These are phyloP conservation scores for Chalciporus sp. DNA, from an alignment of 1,284 basidiomycete species.

Conservation along the genomic window DNA sequence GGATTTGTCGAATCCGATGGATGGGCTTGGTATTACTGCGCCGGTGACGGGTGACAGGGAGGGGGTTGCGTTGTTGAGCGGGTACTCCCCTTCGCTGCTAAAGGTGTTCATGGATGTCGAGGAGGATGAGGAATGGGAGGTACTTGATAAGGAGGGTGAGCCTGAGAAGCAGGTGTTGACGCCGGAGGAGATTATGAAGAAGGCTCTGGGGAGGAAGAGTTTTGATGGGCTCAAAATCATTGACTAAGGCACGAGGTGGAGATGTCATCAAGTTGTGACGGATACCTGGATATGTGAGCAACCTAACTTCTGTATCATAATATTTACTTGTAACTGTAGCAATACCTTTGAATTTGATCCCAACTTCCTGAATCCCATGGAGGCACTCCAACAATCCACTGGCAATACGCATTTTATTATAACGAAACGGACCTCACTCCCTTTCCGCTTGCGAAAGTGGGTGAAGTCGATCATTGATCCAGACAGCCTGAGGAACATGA, in stretches of 20 bases:
- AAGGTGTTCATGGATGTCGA: conserved; percentile 70
- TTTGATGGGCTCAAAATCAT: conserved; percentile 52
- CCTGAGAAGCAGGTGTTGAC: conserved; percentile 41
- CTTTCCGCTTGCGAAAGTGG: too few relatives aligned
- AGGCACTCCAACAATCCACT: too few relatives aligned
- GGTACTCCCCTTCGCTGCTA: conserved; percentile 67
- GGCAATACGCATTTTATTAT: too few relatives aligned
- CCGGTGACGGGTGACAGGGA: conserved; percentile 52
- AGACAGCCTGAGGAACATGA: too few relatives aligned
- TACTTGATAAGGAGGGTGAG: conserved; percentile 34
- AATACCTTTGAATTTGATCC: too few relatives aligned
- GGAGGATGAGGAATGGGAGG: conserved; percentile 38
- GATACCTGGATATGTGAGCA: too few relatives aligned
- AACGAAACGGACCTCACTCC: too few relatives aligned
- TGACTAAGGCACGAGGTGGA: conserved; percentile 16
- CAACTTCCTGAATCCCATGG: too few relatives aligned
- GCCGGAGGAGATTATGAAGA: conserved; percentile 56
- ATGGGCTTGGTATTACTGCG: conserved; percentile 31
- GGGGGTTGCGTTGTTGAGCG: conserved; percentile 69
- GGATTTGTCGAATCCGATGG: conserved; percentile 40
- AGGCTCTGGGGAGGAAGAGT: conserved; percentile 50
- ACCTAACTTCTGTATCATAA: not conserved
- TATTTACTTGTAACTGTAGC: not conserved
- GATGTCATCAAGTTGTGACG: too few relatives aligned
- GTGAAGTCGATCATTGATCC: too few relatives aligned